Conservation (phyloP, 2,329 filamentous ascomycete genomes). For the Colletotrichum higginsianum region DNA sequence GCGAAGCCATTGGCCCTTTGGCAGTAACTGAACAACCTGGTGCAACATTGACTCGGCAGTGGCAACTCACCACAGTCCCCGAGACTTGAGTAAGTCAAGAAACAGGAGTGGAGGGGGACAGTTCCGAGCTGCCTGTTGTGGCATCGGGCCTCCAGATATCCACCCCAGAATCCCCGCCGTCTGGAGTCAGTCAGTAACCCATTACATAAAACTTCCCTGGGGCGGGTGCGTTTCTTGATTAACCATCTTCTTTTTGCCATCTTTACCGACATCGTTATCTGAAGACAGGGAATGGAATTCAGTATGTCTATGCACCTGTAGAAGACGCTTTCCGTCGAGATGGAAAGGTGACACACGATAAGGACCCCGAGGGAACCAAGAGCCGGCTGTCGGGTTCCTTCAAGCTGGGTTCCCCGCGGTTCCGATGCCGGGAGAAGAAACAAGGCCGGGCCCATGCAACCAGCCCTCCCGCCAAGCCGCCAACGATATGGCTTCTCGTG, state of each 20-base stretch:
- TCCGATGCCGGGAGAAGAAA: slow-evolving; percentile 18
- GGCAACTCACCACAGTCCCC: not conserved
- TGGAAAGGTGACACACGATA: not conserved
- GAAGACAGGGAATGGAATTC: not conserved
- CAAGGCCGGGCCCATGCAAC: slow-evolving; percentile 12
- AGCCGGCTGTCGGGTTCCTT: slow-evolving; percentile 5
- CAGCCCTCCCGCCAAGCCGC: slow-evolving; percentile 28
- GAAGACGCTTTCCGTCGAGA: not conserved
- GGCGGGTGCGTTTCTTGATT: not conserved
- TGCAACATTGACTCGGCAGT: not conserved
- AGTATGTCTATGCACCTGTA: not conserved
- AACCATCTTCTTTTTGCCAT: slow-evolving; percentile 9
- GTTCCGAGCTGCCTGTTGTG: slow-evolving; percentile 22
- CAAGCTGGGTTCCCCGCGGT: slow-evolving; percentile 29
- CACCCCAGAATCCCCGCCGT: slow-evolving; percentile 10
- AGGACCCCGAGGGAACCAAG: not conserved
- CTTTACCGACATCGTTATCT: not conserved
- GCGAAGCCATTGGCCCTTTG: not conserved
- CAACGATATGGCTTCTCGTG: slow-evolving; percentile 14
- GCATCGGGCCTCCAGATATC: slow-evolving; percentile 26
- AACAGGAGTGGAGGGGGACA: not conserved
- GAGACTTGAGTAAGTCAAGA: too few relatives aligned
- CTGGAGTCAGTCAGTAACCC: not conserved
- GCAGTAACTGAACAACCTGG: not conserved
- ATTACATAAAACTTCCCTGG: slow-evolving; percentile 23